phyloP scores from a whole-genome alignment of 2,329 filamentous ascomycete species.

The Westerdykella aurantiaca region DNA sequence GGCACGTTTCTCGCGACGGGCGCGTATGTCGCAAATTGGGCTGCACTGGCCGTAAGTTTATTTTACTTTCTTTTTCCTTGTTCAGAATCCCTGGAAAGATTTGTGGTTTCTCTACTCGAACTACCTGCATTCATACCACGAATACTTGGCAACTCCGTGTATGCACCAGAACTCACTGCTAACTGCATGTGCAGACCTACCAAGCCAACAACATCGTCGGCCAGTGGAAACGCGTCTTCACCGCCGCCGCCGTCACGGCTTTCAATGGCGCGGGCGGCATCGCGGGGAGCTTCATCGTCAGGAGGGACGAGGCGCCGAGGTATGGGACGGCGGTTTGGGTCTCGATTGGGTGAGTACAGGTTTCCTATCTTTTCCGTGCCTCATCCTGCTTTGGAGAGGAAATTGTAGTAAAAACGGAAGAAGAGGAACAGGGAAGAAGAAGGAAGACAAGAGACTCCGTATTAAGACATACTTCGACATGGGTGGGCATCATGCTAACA shows the following conservation, averaged over 20 bases:
- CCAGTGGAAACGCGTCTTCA: conserved; percentile 61
- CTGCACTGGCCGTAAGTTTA: conserved; percentile 47
- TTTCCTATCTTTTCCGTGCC: neutral
- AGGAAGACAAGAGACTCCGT: too few species aligned
- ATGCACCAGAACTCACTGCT: neutral
- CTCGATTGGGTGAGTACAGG: conserved; percentile 48
- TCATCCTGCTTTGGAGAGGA: neutral
- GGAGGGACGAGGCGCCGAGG: conserved; percentile 54
- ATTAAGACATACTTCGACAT: neutral
- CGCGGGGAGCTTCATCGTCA: conserved; percentile 61
- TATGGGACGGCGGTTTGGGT: conserved; percentile 64
- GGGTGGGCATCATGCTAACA: neutral
- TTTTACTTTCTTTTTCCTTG: neutral
- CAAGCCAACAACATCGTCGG: conserved; percentile 49
- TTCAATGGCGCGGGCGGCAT: conserved; percentile 60
- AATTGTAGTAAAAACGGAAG: neutral
- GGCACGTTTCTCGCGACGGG: conserved; percentile 62
- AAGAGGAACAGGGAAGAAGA: too few species aligned
- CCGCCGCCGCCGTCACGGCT: conserved; percentile 55
- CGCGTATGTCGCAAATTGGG: conserved; percentile 65
- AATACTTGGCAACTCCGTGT: too few species aligned
- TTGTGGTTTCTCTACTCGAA: too few species aligned
- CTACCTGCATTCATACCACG: too few species aligned
- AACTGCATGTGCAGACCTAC: conserved; percentile 15
- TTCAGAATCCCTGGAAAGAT: too few species aligned